Evolutionary conservation across 805 yeast genomes (phyloP).

Genomic region (Priceomyces medius): DNA sequence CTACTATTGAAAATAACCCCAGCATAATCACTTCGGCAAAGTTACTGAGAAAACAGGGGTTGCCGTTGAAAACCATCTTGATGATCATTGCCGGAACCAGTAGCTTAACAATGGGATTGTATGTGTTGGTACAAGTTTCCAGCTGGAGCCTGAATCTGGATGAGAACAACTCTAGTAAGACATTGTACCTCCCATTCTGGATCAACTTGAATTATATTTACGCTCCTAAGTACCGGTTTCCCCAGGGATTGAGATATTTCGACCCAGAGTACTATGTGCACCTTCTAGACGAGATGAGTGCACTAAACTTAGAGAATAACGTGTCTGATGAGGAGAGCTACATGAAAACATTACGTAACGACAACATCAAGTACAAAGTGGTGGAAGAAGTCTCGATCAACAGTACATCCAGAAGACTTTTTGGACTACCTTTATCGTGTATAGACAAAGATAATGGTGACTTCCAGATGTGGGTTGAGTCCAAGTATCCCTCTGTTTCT

Average conservation of each 20-base stretch:
- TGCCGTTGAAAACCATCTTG: slow-evolving; percentile 20
- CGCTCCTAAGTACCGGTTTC: slow-evolving; percentile 22
- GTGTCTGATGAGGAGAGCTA: slow-evolving; percentile 11
- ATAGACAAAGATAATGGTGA: slow-evolving; percentile 6
- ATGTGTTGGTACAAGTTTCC: slow-evolving; percentile 17
- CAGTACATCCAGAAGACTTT: slow-evolving; percentile 21
- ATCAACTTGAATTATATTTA: slow-evolving; percentile 25
- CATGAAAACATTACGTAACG: slow-evolving; percentile 15
- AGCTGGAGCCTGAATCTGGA: background rate
- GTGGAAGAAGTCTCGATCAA: slow-evolving; percentile 24
- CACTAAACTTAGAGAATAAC: slow-evolving; percentile 8
- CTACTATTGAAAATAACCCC: slow-evolving; percentile 13
- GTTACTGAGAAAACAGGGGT: slow-evolving; percentile 7
- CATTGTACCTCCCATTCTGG: slow-evolving; percentile 26
- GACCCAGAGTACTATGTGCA: slow-evolving; percentile 20
- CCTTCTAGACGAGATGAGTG: slow-evolving; percentile 14
- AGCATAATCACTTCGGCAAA: slow-evolving; percentile 5
- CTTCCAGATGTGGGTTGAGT: slow-evolving; percentile 32
- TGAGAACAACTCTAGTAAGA: slow-evolving; percentile 2
- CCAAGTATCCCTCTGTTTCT: slow-evolving; percentile 26
- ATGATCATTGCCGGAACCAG: slow-evolving; percentile 21
- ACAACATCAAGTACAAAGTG: slow-evolving; percentile 26
- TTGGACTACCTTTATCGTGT: slow-evolving; percentile 29
- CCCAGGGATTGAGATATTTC: slow-evolving; percentile 24
- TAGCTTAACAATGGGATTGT: slow-evolving; percentile 23